Evolutionary conservation across 208 protist species (phyloP).

Genomic region (Angomonas deanei): DNA sequence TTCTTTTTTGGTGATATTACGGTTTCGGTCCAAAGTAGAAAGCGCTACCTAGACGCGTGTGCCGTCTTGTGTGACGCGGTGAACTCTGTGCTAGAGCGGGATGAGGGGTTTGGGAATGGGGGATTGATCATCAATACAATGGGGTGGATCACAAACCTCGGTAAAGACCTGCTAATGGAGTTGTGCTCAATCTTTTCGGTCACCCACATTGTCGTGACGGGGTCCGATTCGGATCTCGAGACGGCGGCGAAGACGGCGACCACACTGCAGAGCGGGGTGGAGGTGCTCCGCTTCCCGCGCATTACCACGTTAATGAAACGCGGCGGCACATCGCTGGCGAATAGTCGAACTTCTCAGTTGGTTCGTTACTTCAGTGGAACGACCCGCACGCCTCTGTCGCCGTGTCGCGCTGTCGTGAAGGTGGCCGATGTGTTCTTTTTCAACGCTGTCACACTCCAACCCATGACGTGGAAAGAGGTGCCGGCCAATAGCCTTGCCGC

Average conservation of each 20-base stretch:
- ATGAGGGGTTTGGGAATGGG: slow-evolving; percentile 45
- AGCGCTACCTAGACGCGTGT: slow-evolving; percentile 81
- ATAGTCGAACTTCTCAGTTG: slow-evolving; percentile 35
- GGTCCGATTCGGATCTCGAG: slow-evolving; percentile 50
- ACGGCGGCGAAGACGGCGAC: slow-evolving; percentile 31
- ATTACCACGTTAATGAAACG: slow-evolving; percentile 28
- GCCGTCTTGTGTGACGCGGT: slow-evolving; percentile 39
- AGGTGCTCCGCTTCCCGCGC: slow-evolving; percentile 41
- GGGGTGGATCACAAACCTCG: slow-evolving; percentile 52
- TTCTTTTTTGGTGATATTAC: slow-evolving; percentile 73
- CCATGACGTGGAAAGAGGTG: slow-evolving; percentile 45
- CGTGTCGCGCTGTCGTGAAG: slow-evolving; percentile 46
- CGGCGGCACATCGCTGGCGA: slow-evolving; percentile 11
- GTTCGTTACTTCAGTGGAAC: slow-evolving; percentile 72
- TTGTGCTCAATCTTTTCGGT: slow-evolving; percentile 68
- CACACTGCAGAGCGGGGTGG: slow-evolving; percentile 32
- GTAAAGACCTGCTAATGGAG: slow-evolving; percentile 58
- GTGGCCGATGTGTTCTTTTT: slow-evolving; percentile 64
- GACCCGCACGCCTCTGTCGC: slow-evolving; percentile 34
- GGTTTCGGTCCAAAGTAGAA: slow-evolving; percentile 40
- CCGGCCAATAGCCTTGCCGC: slow-evolving; percentile 45
- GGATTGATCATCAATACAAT: slow-evolving; percentile 79
- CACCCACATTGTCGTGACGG: slow-evolving; percentile 73
- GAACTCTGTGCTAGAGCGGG: slow-evolving; percentile 35
- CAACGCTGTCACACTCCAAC: slow-evolving; percentile 49